A percentile compares a stretch with the other conserved stretches of the same genome.
Conservation (phyloP, 306 rosid genomes). For the Senna tora region DNA sequence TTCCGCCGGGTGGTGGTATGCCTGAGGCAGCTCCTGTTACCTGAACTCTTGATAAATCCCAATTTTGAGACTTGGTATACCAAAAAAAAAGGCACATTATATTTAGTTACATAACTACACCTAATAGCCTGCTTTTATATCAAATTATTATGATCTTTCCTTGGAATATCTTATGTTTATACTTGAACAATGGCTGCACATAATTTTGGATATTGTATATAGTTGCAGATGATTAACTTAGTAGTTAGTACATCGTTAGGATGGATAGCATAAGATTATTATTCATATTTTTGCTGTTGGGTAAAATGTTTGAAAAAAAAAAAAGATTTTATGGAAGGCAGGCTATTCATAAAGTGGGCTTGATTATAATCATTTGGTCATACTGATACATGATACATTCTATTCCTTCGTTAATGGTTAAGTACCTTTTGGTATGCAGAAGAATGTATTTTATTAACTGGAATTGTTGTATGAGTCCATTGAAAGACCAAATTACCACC, state of each 20-base stretch:
- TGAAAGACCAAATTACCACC: too few species aligned
- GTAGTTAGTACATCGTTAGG: neutral
- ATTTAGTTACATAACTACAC: slow-evolving; percentile 13
- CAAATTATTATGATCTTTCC: slow-evolving; percentile 28
- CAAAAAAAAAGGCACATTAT: slow-evolving; percentile 34
- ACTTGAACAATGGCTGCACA: slow-evolving; percentile 39
- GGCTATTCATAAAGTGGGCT: slow-evolving; percentile 1
- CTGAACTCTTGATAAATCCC: slow-evolving; percentile 38
- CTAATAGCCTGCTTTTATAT: slow-evolving; percentile 33
- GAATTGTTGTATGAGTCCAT: too few species aligned
- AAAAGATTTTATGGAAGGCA: neutral
- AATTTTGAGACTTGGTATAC: slow-evolving; percentile 41
- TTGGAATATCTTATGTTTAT: slow-evolving; percentile 26
- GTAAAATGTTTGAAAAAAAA: neutral
- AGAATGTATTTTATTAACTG: too few species aligned
- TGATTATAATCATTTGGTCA: neutral
- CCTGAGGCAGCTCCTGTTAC: slow-evolving; percentile 40
- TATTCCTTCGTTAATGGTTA: too few species aligned
- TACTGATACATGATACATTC: too few species aligned
- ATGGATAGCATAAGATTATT: slow-evolving; percentile 29
- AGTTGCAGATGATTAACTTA: slow-evolving; percentile 27
- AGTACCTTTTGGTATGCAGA: too few species aligned
- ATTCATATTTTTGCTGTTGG: neutral
- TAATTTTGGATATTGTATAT: slow-evolving; percentile 50
- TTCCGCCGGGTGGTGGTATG: slow-evolving; percentile 7